These are phyloP conservation scores for Metarhizium sp. DNA, from an alignment of 2,329 filamentous ascomycete genomes.

Conservation along the genomic window DNA sequence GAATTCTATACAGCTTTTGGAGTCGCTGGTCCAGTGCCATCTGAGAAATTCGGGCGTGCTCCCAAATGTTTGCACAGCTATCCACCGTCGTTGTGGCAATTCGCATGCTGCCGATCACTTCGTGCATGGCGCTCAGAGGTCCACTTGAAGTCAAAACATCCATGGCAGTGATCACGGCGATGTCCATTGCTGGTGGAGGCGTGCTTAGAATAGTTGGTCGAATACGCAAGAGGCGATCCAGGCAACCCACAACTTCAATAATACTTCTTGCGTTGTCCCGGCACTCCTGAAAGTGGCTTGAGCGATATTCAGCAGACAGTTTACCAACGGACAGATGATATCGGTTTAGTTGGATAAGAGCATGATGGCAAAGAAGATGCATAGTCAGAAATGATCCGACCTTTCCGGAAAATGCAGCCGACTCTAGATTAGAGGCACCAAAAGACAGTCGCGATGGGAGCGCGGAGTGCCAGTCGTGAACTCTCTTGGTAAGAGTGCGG, in stretches of 20 bases:
- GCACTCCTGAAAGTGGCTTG: constrained; percentile 37
- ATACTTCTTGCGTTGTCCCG: constrained; percentile 43
- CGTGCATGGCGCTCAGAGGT: constrained; percentile 37
- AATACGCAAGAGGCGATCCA: constrained; percentile 27
- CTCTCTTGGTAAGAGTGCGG: constrained; percentile 36
- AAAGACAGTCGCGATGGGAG: constrained; percentile 48
- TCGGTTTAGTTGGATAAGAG: constrained; percentile 56
- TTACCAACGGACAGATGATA: constrained; percentile 35
- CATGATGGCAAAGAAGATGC: constrained; percentile 57
- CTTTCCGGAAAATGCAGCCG: constrained; percentile 41
- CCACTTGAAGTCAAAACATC: constrained; percentile 58
- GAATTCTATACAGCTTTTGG: constrained; percentile 23
- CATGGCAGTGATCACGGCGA: constrained; percentile 51
- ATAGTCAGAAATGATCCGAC: constrained; percentile 52
- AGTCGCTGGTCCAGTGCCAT: constrained; percentile 34
- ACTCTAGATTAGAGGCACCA: constrained; percentile 46
- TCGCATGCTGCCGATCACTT: constrained; percentile 43
- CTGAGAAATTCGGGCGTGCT: constrained; percentile 41
- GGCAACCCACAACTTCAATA: constrained; percentile 34
- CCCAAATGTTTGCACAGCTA: constrained; percentile 50
- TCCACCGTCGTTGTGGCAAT: constrained; percentile 45
- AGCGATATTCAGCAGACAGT: constrained; percentile 29
- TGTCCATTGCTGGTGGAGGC: constrained; percentile 53
- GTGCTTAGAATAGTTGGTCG: constrained; percentile 26
- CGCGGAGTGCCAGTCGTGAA: constrained; percentile 48